These are phyloP conservation scores for Candida arabinofermentans DNA, from an alignment of 805 yeast genomes.

Conservation along the genomic window DNA sequence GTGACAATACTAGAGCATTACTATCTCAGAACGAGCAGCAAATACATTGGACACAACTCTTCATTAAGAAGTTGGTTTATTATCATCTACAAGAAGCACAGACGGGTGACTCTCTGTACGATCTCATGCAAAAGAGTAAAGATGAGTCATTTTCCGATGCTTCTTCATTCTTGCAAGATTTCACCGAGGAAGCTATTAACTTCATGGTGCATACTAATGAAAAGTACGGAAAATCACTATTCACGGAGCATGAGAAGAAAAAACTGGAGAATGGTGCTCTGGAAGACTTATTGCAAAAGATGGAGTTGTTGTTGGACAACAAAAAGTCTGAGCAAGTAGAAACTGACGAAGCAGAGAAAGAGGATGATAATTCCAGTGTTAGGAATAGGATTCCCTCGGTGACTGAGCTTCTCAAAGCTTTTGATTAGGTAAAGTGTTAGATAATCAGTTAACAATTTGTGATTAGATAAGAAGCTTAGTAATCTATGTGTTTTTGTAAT, in stretches of 20 bases:
- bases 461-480: too few species aligned
- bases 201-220: not conserved
- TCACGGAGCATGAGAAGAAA: not conserved
- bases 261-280: not conserved
- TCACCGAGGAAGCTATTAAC: conserved; percentile 1
- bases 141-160: not conserved
- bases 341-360: not conserved
- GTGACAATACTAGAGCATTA: conserved; percentile 13
- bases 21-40: conserved; percentile 20
- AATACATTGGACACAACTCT: conserved; percentile 12
- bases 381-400: not conserved
- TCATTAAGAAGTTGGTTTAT: conserved; percentile 6
- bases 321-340: not conserved
- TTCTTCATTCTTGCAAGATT: conserved; percentile 1
- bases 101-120: conserved; percentile 8
- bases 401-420: not conserved
- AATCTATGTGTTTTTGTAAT: too few species aligned
- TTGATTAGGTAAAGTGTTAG: conserved; percentile 4
- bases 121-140: conserved; percentile 6
- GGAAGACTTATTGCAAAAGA: not conserved
- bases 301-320: not conserved
- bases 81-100: conserved; percentile 6
- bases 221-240: not conserved
- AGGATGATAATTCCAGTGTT: not conserved
- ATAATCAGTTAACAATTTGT: too few species aligned